These are phyloP conservation scores for Aureobasidium pullulans DNA, from an alignment of 2,329 filamentous ascomycete species.

Conservation along the genomic window DNA sequence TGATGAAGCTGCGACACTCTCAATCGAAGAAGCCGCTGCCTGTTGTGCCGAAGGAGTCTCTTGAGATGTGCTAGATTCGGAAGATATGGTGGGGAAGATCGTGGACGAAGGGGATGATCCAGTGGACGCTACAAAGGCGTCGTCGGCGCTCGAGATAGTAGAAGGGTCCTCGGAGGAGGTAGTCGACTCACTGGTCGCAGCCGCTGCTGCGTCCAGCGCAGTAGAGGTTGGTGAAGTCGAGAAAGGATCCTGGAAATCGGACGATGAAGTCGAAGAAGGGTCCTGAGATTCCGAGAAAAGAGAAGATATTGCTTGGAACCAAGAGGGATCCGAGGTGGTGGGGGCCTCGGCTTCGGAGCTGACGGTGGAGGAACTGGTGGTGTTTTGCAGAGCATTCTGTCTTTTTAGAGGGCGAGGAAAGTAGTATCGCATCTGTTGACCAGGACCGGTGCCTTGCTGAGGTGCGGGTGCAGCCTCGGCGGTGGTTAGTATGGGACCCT, in stretches of 20 bases:
- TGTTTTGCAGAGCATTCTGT: slow-evolving; percentile 28
- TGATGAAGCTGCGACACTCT: not conserved
- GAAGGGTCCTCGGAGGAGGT: not conserved
- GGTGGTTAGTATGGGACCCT: slow-evolving; percentile 36
- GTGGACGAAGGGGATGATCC: slow-evolving; percentile 15
- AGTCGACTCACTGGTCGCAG: slow-evolving; percentile 5
- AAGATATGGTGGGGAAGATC: slow-evolving; percentile 15
- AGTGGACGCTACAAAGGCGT: slow-evolving; percentile 10
- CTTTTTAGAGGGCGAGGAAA: slow-evolving; percentile 41
- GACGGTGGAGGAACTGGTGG: slow-evolving; percentile 12
- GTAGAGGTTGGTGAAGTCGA: not conserved
- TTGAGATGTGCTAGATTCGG: slow-evolving; percentile 1
- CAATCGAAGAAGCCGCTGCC: not conserved
- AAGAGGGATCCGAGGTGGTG: not conserved
- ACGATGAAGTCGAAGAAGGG: slow-evolving; percentile 1
- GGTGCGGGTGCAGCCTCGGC: slow-evolving; percentile 43
- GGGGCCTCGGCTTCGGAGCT: not conserved
- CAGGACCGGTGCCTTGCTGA: slow-evolving; percentile 26
- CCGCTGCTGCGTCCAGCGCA: slow-evolving; percentile 14
- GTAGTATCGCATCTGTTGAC: slow-evolving; percentile 37
- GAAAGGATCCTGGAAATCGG: not conserved
- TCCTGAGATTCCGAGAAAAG: not conserved
- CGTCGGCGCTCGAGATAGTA: not conserved
- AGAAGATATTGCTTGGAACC: not conserved
- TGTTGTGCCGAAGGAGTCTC: not conserved